Evolutionary conservation across 2,329 filamentous ascomycete genomes (phyloP).

Genomic region (Mollisiaceae sp.): DNA sequence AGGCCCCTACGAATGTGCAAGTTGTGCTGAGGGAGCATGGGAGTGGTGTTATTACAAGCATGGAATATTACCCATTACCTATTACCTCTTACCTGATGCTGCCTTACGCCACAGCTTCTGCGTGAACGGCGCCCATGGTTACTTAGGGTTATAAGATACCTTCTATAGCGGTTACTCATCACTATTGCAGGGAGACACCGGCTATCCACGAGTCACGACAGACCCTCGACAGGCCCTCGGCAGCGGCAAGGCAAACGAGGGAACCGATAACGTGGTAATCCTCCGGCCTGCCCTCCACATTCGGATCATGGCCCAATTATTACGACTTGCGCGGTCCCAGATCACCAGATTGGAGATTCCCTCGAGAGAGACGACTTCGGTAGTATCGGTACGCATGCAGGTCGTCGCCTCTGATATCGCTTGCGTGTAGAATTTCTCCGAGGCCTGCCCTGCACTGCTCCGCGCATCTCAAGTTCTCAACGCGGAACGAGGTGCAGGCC

Average conservation of each 20-base stretch:
- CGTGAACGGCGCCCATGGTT: no score
- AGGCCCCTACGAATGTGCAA: no score
- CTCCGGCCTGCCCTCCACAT: slow-evolving; percentile 18
- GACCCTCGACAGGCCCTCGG: background rate
- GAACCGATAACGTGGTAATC: slow-evolving; percentile 26
- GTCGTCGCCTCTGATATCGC: slow-evolving; percentile 4
- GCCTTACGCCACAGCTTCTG: background rate
- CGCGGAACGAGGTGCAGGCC: no score
- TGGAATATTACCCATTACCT: no score
- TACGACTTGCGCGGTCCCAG: background rate
- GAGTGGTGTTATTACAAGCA: background rate
- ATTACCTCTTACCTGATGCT: no score
- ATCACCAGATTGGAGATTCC: background rate
- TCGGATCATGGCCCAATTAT: slow-evolving; percentile 1
- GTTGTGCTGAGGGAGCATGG: no score
- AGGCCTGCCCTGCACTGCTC: background rate
- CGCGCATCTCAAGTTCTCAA: no score
- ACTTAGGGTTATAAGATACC: no score
- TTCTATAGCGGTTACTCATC: background rate
- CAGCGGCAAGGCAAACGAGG: slow-evolving; percentile 1
- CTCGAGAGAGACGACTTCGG: no score
- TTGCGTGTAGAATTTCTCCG: slow-evolving; percentile 6
- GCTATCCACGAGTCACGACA: background rate
- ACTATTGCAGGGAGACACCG: background rate
- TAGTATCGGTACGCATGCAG: background rate